Percentiles rank a stretch among this genome's conserved stretches.
Conservation (phyloP, 805 yeast species). For the Scheffersomyces lignosus region DNA sequence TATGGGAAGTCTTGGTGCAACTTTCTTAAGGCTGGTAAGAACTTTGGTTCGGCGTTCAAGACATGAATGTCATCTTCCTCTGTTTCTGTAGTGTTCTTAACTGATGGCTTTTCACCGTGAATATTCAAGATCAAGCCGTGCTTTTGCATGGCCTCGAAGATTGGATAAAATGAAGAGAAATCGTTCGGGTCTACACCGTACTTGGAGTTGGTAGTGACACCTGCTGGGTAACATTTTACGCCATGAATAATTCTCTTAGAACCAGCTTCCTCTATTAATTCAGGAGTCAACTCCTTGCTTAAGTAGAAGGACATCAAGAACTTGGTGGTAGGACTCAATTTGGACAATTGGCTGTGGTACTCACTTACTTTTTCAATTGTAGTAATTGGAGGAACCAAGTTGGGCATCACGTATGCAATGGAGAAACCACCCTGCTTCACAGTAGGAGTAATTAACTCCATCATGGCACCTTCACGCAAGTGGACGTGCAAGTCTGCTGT, state of each 20-base stretch:
- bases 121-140: constrained; percentile 77
- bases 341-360: constrained; percentile 65
- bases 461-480: constrained; percentile 91
- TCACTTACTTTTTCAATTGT: constrained; percentile 68
- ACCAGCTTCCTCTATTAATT: constrained; percentile 78
- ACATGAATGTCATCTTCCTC: constrained; percentile 70
- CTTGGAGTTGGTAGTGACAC: constrained; percentile 95
- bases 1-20: constrained; percentile 83
- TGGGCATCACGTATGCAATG: constrained; percentile 95
- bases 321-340: constrained; percentile 76
- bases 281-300: constrained; percentile 79
- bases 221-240: constrained; percentile 97
- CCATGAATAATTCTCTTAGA: constrained; percentile 69
- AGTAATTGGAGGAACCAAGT: constrained; percentile 88
- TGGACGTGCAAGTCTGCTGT: constrained; percentile 97
- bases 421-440: constrained; percentile 89
- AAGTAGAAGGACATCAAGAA: constrained; percentile 91
- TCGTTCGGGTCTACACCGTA: constrained; percentile 94
- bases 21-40: constrained; percentile 82
- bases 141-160: constrained; percentile 85
- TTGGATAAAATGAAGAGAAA: constrained; percentile 83
- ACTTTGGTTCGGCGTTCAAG: constrained; percentile 89
- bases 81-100: constrained; percentile 49
- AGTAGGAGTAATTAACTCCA: constrained; percentile 87
- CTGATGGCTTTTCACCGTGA: constrained; percentile 91